These are phyloP conservation scores for Amanita rubescens DNA, from an alignment of 768 basidiomycete species.

Conservation along the genomic window DNA sequence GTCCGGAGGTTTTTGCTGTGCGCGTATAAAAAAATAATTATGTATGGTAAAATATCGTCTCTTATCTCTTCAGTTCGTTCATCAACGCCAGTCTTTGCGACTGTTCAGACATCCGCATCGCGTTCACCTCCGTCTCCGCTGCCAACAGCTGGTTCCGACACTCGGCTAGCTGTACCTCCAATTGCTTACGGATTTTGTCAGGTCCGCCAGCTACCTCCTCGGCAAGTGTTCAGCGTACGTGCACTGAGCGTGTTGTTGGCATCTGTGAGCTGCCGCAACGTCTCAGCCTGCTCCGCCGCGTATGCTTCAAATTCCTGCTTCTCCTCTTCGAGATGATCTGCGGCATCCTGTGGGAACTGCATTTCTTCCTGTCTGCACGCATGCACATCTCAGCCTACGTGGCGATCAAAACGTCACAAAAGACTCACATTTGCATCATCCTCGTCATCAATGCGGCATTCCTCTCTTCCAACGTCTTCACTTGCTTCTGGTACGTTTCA, in stretches of 20 bases:
- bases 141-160: constrained; percentile 52
- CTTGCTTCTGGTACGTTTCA: constrained; percentile 89
- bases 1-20: no score
- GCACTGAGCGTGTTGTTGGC: constrained; percentile 76
- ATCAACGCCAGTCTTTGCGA: constrained; percentile 76
- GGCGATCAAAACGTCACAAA: background rate
- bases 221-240: constrained; percentile 59
- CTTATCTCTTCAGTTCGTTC: constrained; percentile 91
- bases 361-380: constrained; percentile 57
- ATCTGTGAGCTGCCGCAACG: constrained; percentile 63
- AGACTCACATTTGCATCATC: constrained; percentile 54
- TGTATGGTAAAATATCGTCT: no score
- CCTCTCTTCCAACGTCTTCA: constrained; percentile 71
- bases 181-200: constrained; percentile 50
- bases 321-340: constrained; percentile 55
- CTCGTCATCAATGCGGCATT: constrained; percentile 45
- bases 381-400: no score
- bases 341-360: constrained; percentile 45
- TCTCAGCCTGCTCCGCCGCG: constrained; percentile 68
- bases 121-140: constrained; percentile 62
- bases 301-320: constrained; percentile 64
- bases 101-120: constrained; percentile 65
- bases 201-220: constrained; percentile 56
- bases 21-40: no score
- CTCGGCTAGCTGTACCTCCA: constrained; percentile 60